Conservation (phyloP, 2,329 filamentous ascomycete species). For the Calonectria hongkongensis region DNA sequence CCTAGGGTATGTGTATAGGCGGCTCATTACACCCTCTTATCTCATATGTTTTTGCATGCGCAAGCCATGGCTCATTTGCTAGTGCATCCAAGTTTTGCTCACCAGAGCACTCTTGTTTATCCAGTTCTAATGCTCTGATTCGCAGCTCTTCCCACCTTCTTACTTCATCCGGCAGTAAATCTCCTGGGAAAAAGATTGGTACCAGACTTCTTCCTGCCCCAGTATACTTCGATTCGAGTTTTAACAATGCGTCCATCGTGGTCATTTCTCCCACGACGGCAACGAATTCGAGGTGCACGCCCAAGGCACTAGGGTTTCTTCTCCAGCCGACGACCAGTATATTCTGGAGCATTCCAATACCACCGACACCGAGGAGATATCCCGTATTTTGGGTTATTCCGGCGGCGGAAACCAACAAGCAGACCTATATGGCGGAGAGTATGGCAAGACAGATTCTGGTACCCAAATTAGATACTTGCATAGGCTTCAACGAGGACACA, state of each 20-base stretch:
- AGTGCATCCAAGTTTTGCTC: not conserved
- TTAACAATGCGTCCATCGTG: not conserved
- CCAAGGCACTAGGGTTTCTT: not conserved
- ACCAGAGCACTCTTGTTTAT: not conserved
- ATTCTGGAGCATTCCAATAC: not conserved
- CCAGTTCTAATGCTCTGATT: not conserved
- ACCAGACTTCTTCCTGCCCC: not conserved
- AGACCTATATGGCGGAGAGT: not conserved
- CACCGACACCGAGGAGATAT: not conserved
- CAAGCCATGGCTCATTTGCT: not conserved
- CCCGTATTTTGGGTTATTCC: not conserved
- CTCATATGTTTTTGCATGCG: not conserved
- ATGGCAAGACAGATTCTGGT: not conserved
- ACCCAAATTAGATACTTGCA: not conserved
- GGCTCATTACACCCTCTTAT: no score
- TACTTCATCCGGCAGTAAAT: not conserved
- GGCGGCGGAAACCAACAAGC: not conserved
- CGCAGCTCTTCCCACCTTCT: not conserved
- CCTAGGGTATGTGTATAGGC: no score
- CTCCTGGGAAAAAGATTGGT: not conserved
- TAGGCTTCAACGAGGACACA: not conserved
- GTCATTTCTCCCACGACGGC: not conserved
- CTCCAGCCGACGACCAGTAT: not conserved
- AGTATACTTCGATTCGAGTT: not conserved
- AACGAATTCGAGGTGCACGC: not conserved